Evolutionary conservation across 192 early-diverging fungal species (phyloP).

Genomic region (Backusella circina): DNA sequence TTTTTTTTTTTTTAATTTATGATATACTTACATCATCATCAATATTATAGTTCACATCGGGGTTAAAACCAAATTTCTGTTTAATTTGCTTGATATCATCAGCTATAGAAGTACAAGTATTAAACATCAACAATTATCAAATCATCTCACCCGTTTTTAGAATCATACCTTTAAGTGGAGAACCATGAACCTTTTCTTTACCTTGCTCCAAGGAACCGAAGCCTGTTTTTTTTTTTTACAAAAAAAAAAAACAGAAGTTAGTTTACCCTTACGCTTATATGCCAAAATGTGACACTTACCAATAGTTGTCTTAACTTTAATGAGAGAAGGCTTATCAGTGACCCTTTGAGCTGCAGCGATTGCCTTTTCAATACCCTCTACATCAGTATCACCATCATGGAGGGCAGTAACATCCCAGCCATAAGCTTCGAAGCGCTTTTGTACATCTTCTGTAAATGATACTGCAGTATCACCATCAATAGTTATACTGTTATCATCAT

Average conservation of each 20-base stretch:
- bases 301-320: slow-evolving; percentile 91
- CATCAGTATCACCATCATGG: slow-evolving; percentile 77
- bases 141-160: not conserved
- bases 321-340: slow-evolving; percentile 85
- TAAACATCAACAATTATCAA: not conserved
- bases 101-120: slow-evolving; percentile 16
- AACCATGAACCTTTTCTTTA: slow-evolving; percentile 89
- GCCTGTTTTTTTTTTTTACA: slow-evolving; percentile 4
- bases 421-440: slow-evolving; percentile 84
- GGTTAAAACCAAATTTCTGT: slow-evolving; percentile 80
- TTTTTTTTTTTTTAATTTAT: too few species aligned
- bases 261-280: not conserved
- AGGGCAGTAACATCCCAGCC: slow-evolving; percentile 87
- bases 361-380: slow-evolving; percentile 66
- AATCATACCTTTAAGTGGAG: slow-evolving; percentile 58
- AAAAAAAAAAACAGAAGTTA: not conserved
- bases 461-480: slow-evolving; percentile 86
- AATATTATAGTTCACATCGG: slow-evolving; percentile 72
- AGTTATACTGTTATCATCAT: slow-evolving; percentile 95
- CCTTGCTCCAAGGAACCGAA: slow-evolving; percentile 87
- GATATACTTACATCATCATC: slow-evolving; percentile 55
- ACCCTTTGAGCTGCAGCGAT: slow-evolving; percentile 80
- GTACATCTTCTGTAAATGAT: slow-evolving; percentile 91
- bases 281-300: slow-evolving; percentile 38
- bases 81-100: slow-evolving; percentile 82